Percentiles rank a stretch among this genome's conserved stretches.
phyloP scores from a whole-genome alignment of 1,284 basidiomycete genomes.

The Tilletia setariae region DNA sequence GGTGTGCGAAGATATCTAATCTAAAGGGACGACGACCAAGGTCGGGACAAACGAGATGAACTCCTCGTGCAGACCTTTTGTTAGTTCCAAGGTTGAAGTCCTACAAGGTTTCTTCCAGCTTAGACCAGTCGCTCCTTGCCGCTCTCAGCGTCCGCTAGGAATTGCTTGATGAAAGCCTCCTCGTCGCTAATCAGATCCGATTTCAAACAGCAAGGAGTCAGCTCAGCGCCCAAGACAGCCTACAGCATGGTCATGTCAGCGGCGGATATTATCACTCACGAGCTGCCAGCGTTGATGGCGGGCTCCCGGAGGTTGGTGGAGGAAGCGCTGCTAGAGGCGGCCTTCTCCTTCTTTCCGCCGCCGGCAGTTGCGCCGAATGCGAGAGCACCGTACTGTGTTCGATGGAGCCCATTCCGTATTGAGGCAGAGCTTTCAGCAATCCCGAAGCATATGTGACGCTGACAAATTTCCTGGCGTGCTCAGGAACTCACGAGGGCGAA shows the following conservation, averaged over 20 bases:
- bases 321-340: constrained; percentile 9
- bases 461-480: background rate
- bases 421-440: background rate
- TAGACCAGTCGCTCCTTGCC: constrained; percentile 38
- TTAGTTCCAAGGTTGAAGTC: background rate
- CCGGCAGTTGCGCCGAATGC: constrained; percentile 25
- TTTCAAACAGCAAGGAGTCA: background rate
- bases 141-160: constrained; percentile 45
- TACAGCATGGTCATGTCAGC: background rate
- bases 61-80: too few species aligned
- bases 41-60: too few species aligned
- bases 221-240: background rate
- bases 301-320: constrained; percentile 28
- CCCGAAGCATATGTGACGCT: background rate
- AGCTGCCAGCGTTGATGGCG: constrained; percentile 42
- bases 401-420: constrained; percentile 12
- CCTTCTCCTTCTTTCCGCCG: constrained; percentile 26
- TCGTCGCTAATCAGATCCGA: constrained; percentile 34
- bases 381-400: constrained; percentile 29
- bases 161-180: constrained; percentile 53
- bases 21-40: too few species aligned
- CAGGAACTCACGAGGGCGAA: constrained; percentile 20
- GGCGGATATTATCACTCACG: constrained; percentile 30
- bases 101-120: background rate
- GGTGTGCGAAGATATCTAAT: too few species aligned